Evolutionary conservation across 2,329 filamentous ascomycete species (phyloP).

Genomic region (Achaetomium macrosporum): DNA sequence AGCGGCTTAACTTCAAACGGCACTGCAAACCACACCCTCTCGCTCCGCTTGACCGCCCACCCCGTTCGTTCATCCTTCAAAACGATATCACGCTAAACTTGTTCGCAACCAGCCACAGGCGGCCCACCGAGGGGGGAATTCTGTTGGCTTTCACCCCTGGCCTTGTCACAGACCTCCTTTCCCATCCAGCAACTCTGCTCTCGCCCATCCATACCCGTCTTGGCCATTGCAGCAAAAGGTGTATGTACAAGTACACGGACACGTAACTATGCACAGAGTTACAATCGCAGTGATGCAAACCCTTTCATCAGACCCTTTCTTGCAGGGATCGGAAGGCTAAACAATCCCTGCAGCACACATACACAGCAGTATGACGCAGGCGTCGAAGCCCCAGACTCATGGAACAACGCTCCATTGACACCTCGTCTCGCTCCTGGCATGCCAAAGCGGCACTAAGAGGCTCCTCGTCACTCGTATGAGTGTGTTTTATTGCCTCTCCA

Average conservation of each 20-base stretch:
- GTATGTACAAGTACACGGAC: not conserved
- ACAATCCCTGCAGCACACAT: conserved; percentile 24
- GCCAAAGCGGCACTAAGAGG: conserved; percentile 29
- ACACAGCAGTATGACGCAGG: conserved; percentile 30
- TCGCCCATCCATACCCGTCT: conserved; percentile 24
- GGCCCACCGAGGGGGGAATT: conserved; percentile 14
- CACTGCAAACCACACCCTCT: no score
- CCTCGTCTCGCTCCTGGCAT: conserved; percentile 27
- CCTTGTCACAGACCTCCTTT: conserved; percentile 5
- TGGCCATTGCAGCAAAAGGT: conserved; percentile 20
- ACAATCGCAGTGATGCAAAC: conserved; percentile 20
- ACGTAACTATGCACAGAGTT: no score
- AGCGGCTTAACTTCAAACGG: conserved; percentile 3
- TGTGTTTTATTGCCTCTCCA: conserved; percentile 27
- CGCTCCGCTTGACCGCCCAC: conserved; percentile 26
- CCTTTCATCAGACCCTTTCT: conserved; percentile 18
- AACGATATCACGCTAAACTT: conserved; percentile 3
- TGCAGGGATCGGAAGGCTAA: conserved; percentile 23
- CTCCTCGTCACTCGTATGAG: conserved; percentile 18
- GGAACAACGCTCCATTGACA: conserved; percentile 29
- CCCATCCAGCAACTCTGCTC: not conserved
- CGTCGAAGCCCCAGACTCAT: conserved; percentile 26
- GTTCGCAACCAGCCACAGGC: conserved; percentile 19
- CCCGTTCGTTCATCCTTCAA: conserved; percentile 10
- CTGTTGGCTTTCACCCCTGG: conserved; percentile 18